Evolutionary conservation across 2,329 filamentous ascomycete genomes (phyloP), one percentile per base, ranked within the genome.

Genomic region (Bipolaris cookei): DNA sequence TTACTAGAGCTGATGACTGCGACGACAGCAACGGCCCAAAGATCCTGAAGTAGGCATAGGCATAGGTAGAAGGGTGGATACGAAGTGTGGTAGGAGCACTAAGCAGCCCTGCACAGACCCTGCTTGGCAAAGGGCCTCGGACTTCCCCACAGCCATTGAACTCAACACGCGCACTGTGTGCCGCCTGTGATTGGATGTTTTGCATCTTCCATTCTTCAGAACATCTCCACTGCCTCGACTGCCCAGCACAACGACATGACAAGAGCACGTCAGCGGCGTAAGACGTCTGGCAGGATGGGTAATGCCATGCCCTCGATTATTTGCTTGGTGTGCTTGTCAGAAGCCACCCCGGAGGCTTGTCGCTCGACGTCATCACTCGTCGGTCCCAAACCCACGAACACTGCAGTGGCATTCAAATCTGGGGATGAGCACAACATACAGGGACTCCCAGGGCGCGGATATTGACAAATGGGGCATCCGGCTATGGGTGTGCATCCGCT

Each of bases 241-340:
- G 37, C 39, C 28, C 43, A 32, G 38, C 23, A 51, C 52, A 45
- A 56, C 52, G 21, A 28, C 37, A 43, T 42, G 56, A 49, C 44
- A n/a, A 25, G 30, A 20, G 21, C 34, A 32, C 48, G 46, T 57
- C 54, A 51, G 50, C 46, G 55, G 55, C 58, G 43, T n/a, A 21
- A n/a, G 23, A 14, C 16, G 21, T 28, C 32, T 43, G 30, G 16
- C 21, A 28, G 37, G 46, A n/a, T 32, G 41, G 43, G 30, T 14
- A 49, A 34, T 37, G 61, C 52, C 58, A 57, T 54, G 55, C 50
- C 34, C 49, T 46, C 16, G 41, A 34, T 11, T 28, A 20, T 28
- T 48, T 57, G 59, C 62, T 64, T 64, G 48, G 48, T 30, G 28
- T 56, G 66, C 64, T 67, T 69, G 62, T 65, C 38, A 30, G 28